Percentiles rank a stretch among this genome's conserved stretches.
phyloP scores from a whole-genome alignment of 2,329 filamentous ascomycete species.

The Fusarium anguioides region DNA sequence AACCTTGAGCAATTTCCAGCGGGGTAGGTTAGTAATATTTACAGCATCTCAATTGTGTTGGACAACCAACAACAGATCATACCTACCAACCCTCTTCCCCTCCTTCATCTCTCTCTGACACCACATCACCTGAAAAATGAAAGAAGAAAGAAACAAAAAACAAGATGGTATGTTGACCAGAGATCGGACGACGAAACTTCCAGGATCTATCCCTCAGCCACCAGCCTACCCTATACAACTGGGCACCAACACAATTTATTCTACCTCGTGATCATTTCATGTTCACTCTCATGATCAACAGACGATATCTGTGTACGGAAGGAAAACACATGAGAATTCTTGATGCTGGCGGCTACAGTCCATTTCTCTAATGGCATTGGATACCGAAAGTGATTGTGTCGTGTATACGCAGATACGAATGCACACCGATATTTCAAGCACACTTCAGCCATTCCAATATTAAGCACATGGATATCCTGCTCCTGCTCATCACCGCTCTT shows the following conservation, averaged over 20 bases:
- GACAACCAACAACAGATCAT: neutral
- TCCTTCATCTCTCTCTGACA: neutral
- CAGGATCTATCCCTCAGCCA: neutral
- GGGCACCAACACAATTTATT: neutral
- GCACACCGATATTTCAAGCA: constrained; percentile 39
- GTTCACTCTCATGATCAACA: neutral
- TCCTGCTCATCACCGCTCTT: constrained; percentile 25
- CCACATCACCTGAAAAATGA: too few species aligned
- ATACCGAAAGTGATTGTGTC: constrained; percentile 16
- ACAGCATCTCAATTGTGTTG: neutral
- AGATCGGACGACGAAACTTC: neutral
- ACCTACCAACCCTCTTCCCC: neutral
- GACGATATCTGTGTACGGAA: constrained; percentile 6
- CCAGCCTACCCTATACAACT: constrained; percentile 20
- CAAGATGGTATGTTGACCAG: neutral
- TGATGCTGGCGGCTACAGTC: constrained; percentile 5
- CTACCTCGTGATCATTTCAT: neutral
- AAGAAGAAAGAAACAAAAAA: too few species aligned
- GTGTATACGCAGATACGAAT: constrained; percentile 25
- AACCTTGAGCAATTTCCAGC: neutral
- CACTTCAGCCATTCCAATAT: constrained; percentile 14
- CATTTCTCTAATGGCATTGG: constrained; percentile 14
- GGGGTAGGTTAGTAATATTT: neutral
- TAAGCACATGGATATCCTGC: neutral
- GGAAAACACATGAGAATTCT: constrained; percentile 4